Base-by-base conservation (phyloP, 73 alveolate species). In the Breviolum minutum region DNA sequence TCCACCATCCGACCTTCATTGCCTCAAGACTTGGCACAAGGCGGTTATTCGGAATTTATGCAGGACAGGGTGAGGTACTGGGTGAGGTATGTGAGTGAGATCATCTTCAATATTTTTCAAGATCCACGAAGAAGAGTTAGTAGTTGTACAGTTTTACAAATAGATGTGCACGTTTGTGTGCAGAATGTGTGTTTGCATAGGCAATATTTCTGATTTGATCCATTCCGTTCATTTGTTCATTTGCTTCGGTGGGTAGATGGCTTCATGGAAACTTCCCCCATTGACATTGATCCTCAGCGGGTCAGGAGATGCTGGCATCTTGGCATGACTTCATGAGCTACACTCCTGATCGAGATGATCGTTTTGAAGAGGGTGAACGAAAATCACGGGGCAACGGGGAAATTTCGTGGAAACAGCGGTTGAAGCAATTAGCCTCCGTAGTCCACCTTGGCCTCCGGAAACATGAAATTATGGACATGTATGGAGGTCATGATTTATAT, bases 1-100 rank as follows among this genome's bases (percentile, higher is more conserved):
- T 88, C 95, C 63, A 88, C 60, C 83, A 88, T 88, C 24, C 95
- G 95, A 68, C 95, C 95, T 7, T 88, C 95, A 7, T 84, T 88
- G 11, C 95, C 95, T 29, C 69, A 66, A 7, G 95, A 88, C 68
- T 30, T 88, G 14, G 95, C 70, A 24, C 61, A 68, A 40, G 84
- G 85, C 11, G 95, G 95, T 48, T 88, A 88, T n/a, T 66, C 95
- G 0, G 95, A 88, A 84, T 48, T 88, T n/a, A 88, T 88, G 95
- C 92, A 83, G 74, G 77, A 68, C 17, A 4, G n/a, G 17, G 77
- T 14, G n/a, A 6, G 77, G 77, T 22, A 22, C 3, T n/a, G n/a
- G 17, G 77, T 14, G n/a, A 6, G 77, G 77, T 22, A 22, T 40
- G n/a, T n/a, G n/a, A 13, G 17, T 68, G 77, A 22, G 77, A 68